Evolutionary conservation across 768 basidiomycete species (phyloP).

Genomic region (Leucocoprinus birnbaumii): DNA sequence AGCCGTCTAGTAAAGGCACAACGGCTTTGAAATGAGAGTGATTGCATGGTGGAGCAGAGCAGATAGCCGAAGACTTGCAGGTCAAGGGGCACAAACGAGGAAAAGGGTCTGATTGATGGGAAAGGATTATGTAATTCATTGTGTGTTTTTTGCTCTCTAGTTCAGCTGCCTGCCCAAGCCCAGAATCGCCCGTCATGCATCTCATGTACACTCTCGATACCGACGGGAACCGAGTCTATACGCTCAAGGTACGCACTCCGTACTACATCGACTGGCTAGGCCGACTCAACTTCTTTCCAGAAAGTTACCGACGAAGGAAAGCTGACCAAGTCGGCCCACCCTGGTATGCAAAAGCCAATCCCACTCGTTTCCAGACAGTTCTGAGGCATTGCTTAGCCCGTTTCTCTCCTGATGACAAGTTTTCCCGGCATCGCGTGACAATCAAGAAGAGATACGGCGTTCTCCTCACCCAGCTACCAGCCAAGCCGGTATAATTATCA

Average conservation of each 20-base stretch:
- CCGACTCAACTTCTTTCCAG: slow-evolving; percentile 35
- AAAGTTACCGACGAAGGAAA: slow-evolving; percentile 81
- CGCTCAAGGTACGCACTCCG: slow-evolving; percentile 71
- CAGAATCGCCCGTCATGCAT: slow-evolving; percentile 67
- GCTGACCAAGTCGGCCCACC: slow-evolving; percentile 94
- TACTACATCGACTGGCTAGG: not conserved
- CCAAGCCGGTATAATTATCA: slow-evolving; percentile 72
- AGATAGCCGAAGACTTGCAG: no score
- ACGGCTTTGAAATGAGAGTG: no score
- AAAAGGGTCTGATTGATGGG: not conserved
- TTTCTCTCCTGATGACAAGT: slow-evolving; percentile 99
- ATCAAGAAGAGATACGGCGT: slow-evolving; percentile 92
- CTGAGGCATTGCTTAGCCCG: slow-evolving; percentile 56
- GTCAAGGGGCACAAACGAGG: no score
- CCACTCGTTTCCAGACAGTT: slow-evolving; percentile 1
- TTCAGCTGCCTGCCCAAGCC: no score
- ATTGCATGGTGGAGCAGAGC: no score
- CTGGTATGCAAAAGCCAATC: slow-evolving; percentile 54
- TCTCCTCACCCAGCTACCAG: slow-evolving; percentile 85
- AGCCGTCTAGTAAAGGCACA: no score
- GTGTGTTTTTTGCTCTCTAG: not conserved
- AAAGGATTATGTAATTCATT: slow-evolving; percentile 1
- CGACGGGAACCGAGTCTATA: slow-evolving; percentile 81
- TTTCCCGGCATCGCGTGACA: slow-evolving; percentile 95
- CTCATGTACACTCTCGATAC: slow-evolving; percentile 91